phyloP scores from a whole-genome alignment of 257 asterid species.

The Ehretia macrophylla region DNA sequence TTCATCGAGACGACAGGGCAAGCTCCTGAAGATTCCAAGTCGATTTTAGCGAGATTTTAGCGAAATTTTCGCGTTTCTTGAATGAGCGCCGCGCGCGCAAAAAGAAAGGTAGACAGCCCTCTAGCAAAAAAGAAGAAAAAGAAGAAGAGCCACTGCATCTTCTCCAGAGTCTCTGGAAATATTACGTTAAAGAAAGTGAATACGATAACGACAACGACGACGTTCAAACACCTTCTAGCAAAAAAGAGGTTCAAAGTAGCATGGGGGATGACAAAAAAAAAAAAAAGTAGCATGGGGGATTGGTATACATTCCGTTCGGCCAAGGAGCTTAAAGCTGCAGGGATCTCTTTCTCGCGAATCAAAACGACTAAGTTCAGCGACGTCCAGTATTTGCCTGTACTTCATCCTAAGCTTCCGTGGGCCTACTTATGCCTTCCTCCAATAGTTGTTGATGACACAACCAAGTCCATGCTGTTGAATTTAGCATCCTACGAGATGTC shows the following conservation, averaged over 20 bases:
- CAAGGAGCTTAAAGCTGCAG: conserved; percentile 8
- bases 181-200: too few relatives aligned
- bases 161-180: not conserved
- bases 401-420: not conserved
- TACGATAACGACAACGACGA: too few relatives aligned
- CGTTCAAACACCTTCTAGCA: too few relatives aligned
- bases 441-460: conserved; percentile 11
- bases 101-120: too few relatives aligned
- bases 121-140: too few relatives aligned
- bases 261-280: too few relatives aligned
- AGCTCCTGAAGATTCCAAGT: not conserved
- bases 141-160: not conserved
- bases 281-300: too few relatives aligned
- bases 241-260: too few relatives aligned
- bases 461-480: conserved; percentile 8
- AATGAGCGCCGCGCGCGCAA: too few relatives aligned
- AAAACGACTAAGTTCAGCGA: not conserved
- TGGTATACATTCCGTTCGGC: conserved; percentile 12
- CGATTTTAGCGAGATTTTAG: not conserved
- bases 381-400: not conserved
- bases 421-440: conserved; percentile 3
- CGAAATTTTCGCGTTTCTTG: not conserved
- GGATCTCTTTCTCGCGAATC: conserved; percentile 6
- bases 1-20: not conserved
- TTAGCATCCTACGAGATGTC: conserved; percentile 16